Conservation (phyloP, 2,329 filamentous ascomycete species). For the Aspergillus pseudoglaucus region DNA sequence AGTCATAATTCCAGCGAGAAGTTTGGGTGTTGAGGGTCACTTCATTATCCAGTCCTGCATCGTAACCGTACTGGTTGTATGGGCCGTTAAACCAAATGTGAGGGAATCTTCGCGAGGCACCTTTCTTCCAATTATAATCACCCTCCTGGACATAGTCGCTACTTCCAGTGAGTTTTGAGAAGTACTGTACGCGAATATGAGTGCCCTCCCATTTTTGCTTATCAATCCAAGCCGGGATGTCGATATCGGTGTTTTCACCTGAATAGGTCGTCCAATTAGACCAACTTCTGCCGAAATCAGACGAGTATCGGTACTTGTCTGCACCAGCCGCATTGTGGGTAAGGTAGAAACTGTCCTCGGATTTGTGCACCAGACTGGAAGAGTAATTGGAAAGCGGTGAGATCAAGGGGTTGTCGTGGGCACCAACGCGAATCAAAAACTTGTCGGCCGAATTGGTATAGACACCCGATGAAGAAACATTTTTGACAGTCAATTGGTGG, state of each 20-base stretch:
- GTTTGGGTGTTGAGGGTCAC: slow-evolving; percentile 44
- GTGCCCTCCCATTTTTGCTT: slow-evolving; percentile 56
- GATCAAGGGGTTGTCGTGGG: slow-evolving; percentile 53
- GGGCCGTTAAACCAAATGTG: slow-evolving; percentile 58
- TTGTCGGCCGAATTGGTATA: slow-evolving; percentile 51
- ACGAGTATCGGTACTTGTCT: slow-evolving; percentile 56
- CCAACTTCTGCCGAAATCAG: slow-evolving; percentile 55
- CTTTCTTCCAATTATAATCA: slow-evolving; percentile 41
- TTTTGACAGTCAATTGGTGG: slow-evolving; percentile 52
- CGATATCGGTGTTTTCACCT: slow-evolving; percentile 46
- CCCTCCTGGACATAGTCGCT: slow-evolving; percentile 56
- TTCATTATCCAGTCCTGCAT: slow-evolving; percentile 50
- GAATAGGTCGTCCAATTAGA: slow-evolving; percentile 53
- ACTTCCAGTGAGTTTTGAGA: slow-evolving; percentile 52
- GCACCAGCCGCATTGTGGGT: slow-evolving; percentile 57
- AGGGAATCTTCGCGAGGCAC: slow-evolving; percentile 48
- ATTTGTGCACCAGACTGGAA: slow-evolving; percentile 43
- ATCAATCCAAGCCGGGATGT: slow-evolving; percentile 51
- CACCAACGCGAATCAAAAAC: slow-evolving; percentile 56
- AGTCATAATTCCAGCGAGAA: slow-evolving; percentile 53
- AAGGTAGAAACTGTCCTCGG: slow-evolving; percentile 39
- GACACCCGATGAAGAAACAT: slow-evolving; percentile 40
- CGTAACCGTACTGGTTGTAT: slow-evolving; percentile 60
- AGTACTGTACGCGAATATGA: slow-evolving; percentile 59
- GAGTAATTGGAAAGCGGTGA: slow-evolving; percentile 57